Conservation (phyloP, 305 asterid species). For the Fraxinus paxiana region DNA sequence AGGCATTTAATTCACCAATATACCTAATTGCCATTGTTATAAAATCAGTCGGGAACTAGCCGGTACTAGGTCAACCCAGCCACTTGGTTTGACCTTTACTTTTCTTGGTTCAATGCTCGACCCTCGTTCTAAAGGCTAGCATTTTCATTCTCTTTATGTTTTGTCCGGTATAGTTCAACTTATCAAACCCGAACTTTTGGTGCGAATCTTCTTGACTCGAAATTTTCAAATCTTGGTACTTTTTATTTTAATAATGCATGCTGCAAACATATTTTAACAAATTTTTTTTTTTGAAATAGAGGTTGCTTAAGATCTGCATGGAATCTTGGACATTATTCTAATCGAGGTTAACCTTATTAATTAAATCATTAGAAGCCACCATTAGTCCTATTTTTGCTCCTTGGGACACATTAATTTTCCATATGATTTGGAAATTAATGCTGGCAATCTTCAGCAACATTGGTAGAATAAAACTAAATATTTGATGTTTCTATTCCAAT, state of each 20-base stretch:
- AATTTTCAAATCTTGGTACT: constrained; percentile 19
- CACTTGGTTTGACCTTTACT: background rate
- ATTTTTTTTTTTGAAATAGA: constrained; percentile 14
- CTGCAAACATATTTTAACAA: constrained; percentile 30
- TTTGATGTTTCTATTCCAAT: constrained; percentile 77
- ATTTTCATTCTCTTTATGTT: background rate
- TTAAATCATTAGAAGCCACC: constrained; percentile 54
- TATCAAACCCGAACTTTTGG: background rate
- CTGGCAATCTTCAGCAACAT: constrained; percentile 21
- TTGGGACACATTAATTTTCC: constrained; percentile 67
- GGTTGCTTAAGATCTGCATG: constrained; percentile 32
- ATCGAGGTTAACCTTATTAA: constrained; percentile 37
- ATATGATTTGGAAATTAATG: constrained; percentile 46
- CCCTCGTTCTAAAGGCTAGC: background rate
- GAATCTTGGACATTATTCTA: constrained; percentile 17
- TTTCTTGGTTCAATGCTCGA: background rate
- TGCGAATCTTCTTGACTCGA: constrained; percentile 2
- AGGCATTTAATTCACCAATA: constrained; percentile 28
- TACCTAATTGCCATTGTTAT: background rate
- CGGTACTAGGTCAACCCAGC: background rate
- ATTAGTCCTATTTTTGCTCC: constrained; percentile 39
- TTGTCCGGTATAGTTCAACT: background rate
- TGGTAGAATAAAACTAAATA: constrained; percentile 38
- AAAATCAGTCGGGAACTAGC: background rate
- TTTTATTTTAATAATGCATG: constrained; percentile 39